Percentiles rank a stretch among this genome's conserved stretches.
Conservation (phyloP, 257 asterid species). For the Solanum chmielewskii region DNA sequence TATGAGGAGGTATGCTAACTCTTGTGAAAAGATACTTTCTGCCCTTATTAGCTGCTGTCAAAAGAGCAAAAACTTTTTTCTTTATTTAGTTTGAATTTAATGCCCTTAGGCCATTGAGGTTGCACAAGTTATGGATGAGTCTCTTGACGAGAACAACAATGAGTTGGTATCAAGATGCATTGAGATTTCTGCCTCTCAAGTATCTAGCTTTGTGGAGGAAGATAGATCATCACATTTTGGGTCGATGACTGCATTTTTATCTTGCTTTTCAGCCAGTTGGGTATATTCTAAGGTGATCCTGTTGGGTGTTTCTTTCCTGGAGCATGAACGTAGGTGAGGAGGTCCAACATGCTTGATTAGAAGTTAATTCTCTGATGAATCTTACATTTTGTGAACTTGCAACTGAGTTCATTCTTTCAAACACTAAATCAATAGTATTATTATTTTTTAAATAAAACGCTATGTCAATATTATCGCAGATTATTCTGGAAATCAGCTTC, state of each 20-base stretch:
- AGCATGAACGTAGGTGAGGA: slow-evolving; percentile 71
- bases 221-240: slow-evolving; percentile 26
- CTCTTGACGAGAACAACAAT: slow-evolving; percentile 45
- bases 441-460: not conserved
- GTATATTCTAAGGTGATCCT: slow-evolving; percentile 83
- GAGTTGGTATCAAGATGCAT: slow-evolving; percentile 61
- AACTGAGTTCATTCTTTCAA: not conserved
- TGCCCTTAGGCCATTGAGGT: slow-evolving; percentile 70
- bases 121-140: slow-evolving; percentile 81
- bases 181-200: slow-evolving; percentile 44
- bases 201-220: slow-evolving; percentile 29
- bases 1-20: slow-evolving; percentile 69
- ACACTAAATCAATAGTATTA: not conserved
- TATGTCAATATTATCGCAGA: not conserved
- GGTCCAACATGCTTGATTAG: not conserved
- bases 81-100: slow-evolving; percentile 1
- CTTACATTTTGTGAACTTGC: not conserved
- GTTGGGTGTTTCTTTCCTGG: slow-evolving; percentile 79
- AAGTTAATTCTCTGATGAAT: not conserved
- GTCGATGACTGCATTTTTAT: slow-evolving; percentile 36
- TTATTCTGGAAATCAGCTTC: not conserved
- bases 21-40: not conserved
- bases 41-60: not conserved
- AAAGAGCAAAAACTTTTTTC: not conserved
- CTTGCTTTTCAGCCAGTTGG: slow-evolving; percentile 71